Conservation (phyloP, 208 protist species). For the Acanthamoeba quina region DNA sequence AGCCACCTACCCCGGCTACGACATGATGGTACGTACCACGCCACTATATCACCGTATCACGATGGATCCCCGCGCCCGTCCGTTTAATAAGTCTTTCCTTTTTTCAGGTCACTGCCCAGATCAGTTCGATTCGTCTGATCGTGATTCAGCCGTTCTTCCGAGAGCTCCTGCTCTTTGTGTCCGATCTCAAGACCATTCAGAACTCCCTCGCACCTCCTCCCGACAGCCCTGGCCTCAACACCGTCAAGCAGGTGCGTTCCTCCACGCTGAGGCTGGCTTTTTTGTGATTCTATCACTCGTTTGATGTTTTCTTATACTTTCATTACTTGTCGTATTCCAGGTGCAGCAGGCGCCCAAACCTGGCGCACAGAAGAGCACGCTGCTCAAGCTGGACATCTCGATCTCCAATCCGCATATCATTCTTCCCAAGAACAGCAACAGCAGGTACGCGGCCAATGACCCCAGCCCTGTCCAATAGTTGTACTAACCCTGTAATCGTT, state of each 20-base stretch:
- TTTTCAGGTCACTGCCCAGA: constrained; percentile 3
- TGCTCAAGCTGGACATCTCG: constrained; percentile 61
- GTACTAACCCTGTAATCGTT: background rate
- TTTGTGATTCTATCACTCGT: background rate
- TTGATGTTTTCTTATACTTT: background rate
- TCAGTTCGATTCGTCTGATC: constrained; percentile 53
- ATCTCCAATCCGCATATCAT: constrained; percentile 67
- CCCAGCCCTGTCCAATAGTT: too few species aligned
- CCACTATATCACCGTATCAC: background rate
- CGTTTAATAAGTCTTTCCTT: background rate
- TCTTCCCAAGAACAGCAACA: constrained; percentile 34
- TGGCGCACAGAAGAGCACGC: background rate
- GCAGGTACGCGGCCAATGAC: background rate
- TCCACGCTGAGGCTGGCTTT: background rate
- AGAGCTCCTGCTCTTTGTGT: constrained; percentile 54
- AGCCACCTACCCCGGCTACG: constrained; percentile 31
- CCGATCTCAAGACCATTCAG: constrained; percentile 57
- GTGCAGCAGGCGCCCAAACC: background rate
- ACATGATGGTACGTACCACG: constrained; percentile 10
- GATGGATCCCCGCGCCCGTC: background rate
- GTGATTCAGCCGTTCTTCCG: constrained; percentile 66
- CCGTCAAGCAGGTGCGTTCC: background rate
- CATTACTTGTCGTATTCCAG: background rate
- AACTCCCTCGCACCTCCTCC: background rate
- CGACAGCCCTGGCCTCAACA: background rate